Evolutionary conservation across 2,329 filamentous ascomycete species (phyloP), one percentile per base, ranked within the genome.

Genomic region (Lasiodiplodia sp.): DNA sequence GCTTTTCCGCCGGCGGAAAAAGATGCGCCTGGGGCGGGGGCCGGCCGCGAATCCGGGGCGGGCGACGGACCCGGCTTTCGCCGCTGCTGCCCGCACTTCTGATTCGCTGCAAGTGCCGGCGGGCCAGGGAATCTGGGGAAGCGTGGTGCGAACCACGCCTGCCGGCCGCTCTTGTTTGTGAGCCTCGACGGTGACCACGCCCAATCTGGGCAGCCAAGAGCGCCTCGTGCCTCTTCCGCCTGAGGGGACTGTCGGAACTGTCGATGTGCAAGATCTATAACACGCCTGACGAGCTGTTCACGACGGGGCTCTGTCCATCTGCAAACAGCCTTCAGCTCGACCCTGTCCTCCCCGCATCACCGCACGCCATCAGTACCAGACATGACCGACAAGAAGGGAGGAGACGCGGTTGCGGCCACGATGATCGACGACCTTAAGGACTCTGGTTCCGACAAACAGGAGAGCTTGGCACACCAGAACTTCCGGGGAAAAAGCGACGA

Each of bases 351-450:
- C 12, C 58, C 16, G 6, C 44, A 49, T 40, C 40, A 21, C 11
- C 5, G 16, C 21, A 11, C 5, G 12, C 21, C 31, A n/a, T 34
- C n/a, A 18, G n/a, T 21, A 23, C 28, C 60, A 51, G 31, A 47
- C 60, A 64, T 64, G 60, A 49, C 47, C 2, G 60, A 52, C 60
- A 64, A 64, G 47, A 64, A 64, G 47, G n/a, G 40, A 31, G 60
- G 7, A 10, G 51, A 52, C 47, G 37, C 28, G 28, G 60, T 52
- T 31, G 60, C 52, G 31, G 60, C 60, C 47, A 64, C 44, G 44
- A 64, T 64, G 60, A 64, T 64, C n/a, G 60, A 64, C 47, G 60
- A 52, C 47, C 18, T 64, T 28, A 64, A 38, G 31, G 60, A 52
- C 12, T 38, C 60, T 18, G 31, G 47, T 10, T 64, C 31, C 28